Conservation (phyloP, 2,329 filamentous ascomycete species). For the Microsporum audouinii region DNA sequence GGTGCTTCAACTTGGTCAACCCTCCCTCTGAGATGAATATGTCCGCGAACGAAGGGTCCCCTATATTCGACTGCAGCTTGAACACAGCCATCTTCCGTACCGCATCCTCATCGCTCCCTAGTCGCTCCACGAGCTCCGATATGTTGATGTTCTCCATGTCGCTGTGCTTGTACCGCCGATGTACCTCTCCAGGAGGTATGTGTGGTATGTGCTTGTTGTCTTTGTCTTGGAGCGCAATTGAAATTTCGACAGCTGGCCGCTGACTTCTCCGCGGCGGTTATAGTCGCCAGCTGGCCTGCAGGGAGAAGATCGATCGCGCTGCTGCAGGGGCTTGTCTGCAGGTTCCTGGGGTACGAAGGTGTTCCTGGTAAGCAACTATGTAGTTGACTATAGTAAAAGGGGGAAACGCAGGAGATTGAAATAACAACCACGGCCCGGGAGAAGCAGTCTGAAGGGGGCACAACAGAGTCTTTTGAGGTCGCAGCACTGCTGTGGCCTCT, state of each 20-base stretch:
- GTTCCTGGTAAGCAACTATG: no score
- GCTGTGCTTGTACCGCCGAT: neutral
- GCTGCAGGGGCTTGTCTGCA: neutral
- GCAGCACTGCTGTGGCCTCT: neutral
- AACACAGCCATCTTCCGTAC: conserved; percentile 98
- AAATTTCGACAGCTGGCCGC: neutral
- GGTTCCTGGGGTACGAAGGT: neutral
- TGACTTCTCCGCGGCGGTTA: neutral
- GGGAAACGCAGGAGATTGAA: neutral
- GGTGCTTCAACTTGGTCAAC: conserved; percentile 63
- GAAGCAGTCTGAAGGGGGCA: neutral
- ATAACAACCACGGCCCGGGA: neutral
- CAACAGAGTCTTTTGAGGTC: neutral
- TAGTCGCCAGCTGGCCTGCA: neutral
- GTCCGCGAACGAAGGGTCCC: conserved; percentile 91
- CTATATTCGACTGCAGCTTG: conserved; percentile 90
- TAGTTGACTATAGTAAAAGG: neutral
- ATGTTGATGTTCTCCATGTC: conserved; percentile 46
- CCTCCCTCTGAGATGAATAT: conserved; percentile 88
- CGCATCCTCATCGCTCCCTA: conserved; percentile 64
- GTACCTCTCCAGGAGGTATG: conserved; percentile 1
- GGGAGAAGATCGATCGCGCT: neutral
- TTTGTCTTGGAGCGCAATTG: neutral
- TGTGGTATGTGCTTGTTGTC: neutral
- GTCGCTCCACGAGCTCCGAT: conserved; percentile 46